A percentile compares a stretch with the other conserved stretches of the same genome.
phyloP scores from a whole-genome alignment of 495 filamentous ascomycete genomes.

The Neurospora discreta region DNA sequence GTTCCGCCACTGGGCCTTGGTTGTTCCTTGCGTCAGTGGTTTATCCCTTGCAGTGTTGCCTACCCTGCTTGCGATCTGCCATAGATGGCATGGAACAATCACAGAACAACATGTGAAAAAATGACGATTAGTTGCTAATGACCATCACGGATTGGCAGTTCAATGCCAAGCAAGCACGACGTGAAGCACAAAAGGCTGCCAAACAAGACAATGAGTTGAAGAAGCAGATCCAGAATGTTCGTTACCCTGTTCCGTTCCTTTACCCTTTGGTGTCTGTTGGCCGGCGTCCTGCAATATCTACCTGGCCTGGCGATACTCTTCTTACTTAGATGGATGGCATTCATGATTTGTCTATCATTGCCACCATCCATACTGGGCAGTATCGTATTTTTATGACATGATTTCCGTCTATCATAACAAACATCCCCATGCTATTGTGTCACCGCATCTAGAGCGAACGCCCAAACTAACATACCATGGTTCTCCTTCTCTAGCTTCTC shows the following conservation, averaged over 20 bases:
- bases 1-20: background rate
- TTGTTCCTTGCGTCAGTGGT: background rate
- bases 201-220: slow-evolving; percentile 76
- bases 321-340: background rate
- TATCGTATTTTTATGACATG: background rate
- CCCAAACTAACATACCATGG: background rate
- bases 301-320: background rate
- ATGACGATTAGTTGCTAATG: background rate
- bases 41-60: background rate
- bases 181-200: slow-evolving; percentile 68
- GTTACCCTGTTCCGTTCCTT: slow-evolving; percentile 2
- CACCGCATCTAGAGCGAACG: background rate
- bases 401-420: background rate
- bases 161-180: slow-evolving; percentile 72
- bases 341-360: background rate
- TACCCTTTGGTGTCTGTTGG: background rate
- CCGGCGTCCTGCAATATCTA: background rate
- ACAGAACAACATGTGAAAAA: background rate
- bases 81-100: background rate
- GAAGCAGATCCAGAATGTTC: slow-evolving; percentile 70
- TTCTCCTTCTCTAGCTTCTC: slow-evolving; percentile 41
- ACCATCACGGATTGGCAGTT: slow-evolving; percentile 39
- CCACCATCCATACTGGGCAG: background rate
- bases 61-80: background rate
- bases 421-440: background rate